A percentile compares a stretch with the other conserved stretches of the same genome.
Conservation (phyloP, 208 protist species). For the Trypanosoma conorhini region DNA sequence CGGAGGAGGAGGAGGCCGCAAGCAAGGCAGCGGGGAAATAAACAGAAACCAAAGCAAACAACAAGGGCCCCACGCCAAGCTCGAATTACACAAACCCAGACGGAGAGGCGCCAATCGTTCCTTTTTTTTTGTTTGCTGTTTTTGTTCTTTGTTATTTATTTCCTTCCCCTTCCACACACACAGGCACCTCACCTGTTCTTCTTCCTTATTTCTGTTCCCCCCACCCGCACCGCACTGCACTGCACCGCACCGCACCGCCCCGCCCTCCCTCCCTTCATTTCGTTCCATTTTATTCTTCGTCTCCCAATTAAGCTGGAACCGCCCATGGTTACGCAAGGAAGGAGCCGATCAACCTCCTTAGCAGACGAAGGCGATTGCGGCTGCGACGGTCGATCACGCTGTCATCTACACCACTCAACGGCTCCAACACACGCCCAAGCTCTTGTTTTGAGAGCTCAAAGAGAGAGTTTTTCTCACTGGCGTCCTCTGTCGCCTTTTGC, state of each 20-base stretch:
- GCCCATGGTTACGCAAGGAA: constrained; percentile 29
- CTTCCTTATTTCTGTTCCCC: neutral
- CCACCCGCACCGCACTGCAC: too few species aligned
- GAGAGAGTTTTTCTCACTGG: constrained; percentile 28
- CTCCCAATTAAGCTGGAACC: neutral
- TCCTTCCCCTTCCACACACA: neutral
- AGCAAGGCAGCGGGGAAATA: neutral
- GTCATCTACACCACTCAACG: constrained; percentile 49
- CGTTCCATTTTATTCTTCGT: neutral
- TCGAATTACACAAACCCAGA: neutral
- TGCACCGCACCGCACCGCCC: too few species aligned
- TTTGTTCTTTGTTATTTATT: constrained; percentile 19
- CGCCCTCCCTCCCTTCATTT: neutral
- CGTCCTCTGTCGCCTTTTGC: constrained; percentile 42
- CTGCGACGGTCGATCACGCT: constrained; percentile 63
- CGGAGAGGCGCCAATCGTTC: neutral
- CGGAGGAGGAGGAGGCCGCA: too few species aligned
- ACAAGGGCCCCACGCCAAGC: neutral
- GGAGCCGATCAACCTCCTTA: constrained; percentile 56
- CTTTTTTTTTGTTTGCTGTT: constrained; percentile 8
- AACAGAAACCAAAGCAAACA: constrained; percentile 17
- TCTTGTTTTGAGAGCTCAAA: constrained; percentile 70
- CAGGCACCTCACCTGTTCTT: neutral
- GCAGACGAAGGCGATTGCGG: constrained; percentile 69
- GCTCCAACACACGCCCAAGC: constrained; percentile 52